phyloP scores from a whole-genome alignment of 306 rosid species.

The Ormosia emarginata region DNA sequence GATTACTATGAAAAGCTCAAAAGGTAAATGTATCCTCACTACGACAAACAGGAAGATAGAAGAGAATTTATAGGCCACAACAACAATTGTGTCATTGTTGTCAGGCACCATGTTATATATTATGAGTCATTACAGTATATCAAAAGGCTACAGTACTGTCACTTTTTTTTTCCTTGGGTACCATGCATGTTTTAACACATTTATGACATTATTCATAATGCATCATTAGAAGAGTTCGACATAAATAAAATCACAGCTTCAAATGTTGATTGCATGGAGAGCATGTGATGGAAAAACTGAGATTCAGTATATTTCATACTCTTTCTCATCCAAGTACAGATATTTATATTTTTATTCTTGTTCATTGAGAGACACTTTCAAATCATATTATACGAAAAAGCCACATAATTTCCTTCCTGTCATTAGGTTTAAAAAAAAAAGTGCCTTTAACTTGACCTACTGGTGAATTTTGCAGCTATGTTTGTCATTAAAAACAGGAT shows the following conservation, averaged over 20 bases:
- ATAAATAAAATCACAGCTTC: neutral
- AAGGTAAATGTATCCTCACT: too few relatives aligned
- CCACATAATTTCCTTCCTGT: neutral
- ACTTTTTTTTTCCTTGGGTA: too few relatives aligned
- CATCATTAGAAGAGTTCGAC: neutral
- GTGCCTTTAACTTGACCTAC: neutral
- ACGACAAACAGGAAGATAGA: too few relatives aligned
- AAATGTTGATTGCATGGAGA: neutral
- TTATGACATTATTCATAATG: neutral
- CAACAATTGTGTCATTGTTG: too few relatives aligned
- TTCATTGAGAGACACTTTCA: neutral
- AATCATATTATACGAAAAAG: neutral
- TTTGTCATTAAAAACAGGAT: neutral
- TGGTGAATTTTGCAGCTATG: constrained; percentile 3
- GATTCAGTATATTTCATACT: neutral
- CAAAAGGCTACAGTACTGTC: too few relatives aligned
- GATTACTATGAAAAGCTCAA: too few relatives aligned
- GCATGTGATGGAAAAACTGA: neutral
- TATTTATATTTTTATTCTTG: neutral
- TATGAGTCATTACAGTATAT: too few relatives aligned
- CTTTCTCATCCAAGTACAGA: neutral
- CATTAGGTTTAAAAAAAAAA: neutral
- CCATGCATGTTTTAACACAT: neutral
- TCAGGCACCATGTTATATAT: too few relatives aligned
- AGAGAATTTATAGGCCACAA: too few relatives aligned